Conservation (phyloP, 2,329 filamentous ascomycete genomes). For the Cadophora gregata region DNA sequence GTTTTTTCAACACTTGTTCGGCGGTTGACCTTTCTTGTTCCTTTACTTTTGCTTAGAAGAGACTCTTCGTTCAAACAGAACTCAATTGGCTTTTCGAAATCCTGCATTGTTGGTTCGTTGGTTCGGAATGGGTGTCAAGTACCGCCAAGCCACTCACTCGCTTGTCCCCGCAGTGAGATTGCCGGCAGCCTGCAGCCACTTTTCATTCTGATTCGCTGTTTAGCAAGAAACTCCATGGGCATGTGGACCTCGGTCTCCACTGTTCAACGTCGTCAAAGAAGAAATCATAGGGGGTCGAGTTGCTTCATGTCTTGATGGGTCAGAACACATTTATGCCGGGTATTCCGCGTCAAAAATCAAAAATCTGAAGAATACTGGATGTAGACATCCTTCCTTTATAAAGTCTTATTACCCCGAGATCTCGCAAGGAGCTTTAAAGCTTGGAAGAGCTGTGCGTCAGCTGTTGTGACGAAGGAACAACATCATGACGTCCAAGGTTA, state of each 20-base stretch:
- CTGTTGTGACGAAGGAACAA: neutral
- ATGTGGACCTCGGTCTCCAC: conserved; percentile 9
- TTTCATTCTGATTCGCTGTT: conserved; percentile 1
- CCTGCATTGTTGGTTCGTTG: neutral
- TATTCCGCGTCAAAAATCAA: conserved; percentile 4
- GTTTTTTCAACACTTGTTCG: neutral
- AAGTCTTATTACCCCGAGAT: neutral
- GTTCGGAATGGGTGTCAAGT: neutral
- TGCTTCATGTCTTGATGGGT: neutral
- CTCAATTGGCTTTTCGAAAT: too few relatives aligned
- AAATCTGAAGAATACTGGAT: neutral
- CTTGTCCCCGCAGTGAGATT: neutral
- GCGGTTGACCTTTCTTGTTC: too few relatives aligned
- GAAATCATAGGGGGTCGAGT: neutral
- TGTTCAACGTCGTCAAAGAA: neutral
- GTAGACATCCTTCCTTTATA: neutral
- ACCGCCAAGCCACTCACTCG: neutral
- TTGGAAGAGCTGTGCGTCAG: neutral
- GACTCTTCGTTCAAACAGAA: too few relatives aligned
- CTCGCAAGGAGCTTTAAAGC: neutral
- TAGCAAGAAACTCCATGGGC: neutral
- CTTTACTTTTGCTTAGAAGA: too few relatives aligned
- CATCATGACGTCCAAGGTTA: conserved; percentile 5
- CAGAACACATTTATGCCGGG: neutral
- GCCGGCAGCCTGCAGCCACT: neutral